Conservation (phyloP, 768 basidiomycete species). For the Mycena indigotica region DNA sequence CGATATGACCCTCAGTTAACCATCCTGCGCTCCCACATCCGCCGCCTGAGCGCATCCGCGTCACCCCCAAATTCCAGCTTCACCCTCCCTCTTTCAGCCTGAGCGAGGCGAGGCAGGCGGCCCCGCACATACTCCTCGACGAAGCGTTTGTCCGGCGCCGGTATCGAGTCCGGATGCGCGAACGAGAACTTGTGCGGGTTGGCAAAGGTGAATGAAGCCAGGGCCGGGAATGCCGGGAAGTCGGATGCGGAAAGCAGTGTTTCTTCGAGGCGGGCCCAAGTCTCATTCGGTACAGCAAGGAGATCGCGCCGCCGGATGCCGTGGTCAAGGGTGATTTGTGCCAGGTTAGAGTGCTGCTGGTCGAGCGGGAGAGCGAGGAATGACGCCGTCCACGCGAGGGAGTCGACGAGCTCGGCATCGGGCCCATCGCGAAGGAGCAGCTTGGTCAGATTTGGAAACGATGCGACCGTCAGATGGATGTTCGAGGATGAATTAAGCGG, state of each 20-base stretch:
- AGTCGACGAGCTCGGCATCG: constrained; percentile 5
- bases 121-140: neutral
- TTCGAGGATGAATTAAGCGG: neutral
- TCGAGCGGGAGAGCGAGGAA: neutral
- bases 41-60: neutral
- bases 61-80: neutral
- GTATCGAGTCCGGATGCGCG: neutral
- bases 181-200: constrained; percentile 1
- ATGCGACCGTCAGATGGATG: neutral
- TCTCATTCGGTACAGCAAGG: constrained; percentile 4
- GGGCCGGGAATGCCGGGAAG: neutral
- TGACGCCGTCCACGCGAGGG: constrained; percentile 9
- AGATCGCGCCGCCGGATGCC: constrained; percentile 11
- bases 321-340: constrained; percentile 13
- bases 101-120: neutral
- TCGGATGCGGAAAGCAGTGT: constrained; percentile 1
- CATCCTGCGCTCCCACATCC: constrained; percentile 1
- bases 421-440: constrained; percentile 13
- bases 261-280: constrained; percentile 12
- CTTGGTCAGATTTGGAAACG: constrained; percentile 11
- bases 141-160: neutral
- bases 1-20: neutral
- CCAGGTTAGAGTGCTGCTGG: neutral
- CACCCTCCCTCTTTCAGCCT: too few relatives aligned
- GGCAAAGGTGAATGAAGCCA: neutral